phyloP scores from a whole-genome alignment of 2,329 filamentous ascomycete species.

The Aureobasidium pullulans region DNA sequence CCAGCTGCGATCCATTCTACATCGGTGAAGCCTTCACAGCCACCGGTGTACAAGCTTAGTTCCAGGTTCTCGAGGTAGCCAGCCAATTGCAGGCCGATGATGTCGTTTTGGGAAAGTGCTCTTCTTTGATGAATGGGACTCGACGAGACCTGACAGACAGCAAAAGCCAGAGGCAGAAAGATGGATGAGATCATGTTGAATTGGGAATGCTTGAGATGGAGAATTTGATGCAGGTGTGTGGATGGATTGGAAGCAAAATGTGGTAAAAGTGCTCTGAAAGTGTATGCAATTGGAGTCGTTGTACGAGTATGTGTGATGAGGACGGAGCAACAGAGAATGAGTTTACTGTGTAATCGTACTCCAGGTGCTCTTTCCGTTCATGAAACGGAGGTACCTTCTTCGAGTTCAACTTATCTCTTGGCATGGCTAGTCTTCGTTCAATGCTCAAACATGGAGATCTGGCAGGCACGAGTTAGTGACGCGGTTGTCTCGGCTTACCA shows the following conservation, averaged over 20 bases:
- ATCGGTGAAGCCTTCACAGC: slow-evolving; percentile 23
- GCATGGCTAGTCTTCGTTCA: too few relatives aligned
- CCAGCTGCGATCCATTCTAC: slow-evolving; percentile 21
- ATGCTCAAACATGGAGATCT: neutral
- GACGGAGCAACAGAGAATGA: neutral
- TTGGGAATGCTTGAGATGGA: neutral
- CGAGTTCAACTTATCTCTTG: too few relatives aligned
- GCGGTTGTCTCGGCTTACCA: neutral
- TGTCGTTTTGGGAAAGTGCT: slow-evolving; percentile 15
- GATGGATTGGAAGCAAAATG: neutral
- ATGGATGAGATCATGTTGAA: neutral
- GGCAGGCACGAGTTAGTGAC: neutral
- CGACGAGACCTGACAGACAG: neutral
- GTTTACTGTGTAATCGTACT: neutral
- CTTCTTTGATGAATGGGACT: slow-evolving; percentile 6
- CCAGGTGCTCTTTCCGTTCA: too few relatives aligned
- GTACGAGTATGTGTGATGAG: neutral
- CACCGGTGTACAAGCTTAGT: slow-evolving; percentile 23
- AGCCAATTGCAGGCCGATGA: slow-evolving; percentile 21
- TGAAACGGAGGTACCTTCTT: neutral
- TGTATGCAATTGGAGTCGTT: neutral
- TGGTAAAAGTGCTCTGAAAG: neutral
- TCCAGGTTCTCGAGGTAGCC: slow-evolving; percentile 28
- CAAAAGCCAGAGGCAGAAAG: neutral
- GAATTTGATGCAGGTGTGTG: neutral